Evolutionary conservation across 1,139 yeast genomes (phyloP).

Genomic region (Hansenula sp.): DNA sequence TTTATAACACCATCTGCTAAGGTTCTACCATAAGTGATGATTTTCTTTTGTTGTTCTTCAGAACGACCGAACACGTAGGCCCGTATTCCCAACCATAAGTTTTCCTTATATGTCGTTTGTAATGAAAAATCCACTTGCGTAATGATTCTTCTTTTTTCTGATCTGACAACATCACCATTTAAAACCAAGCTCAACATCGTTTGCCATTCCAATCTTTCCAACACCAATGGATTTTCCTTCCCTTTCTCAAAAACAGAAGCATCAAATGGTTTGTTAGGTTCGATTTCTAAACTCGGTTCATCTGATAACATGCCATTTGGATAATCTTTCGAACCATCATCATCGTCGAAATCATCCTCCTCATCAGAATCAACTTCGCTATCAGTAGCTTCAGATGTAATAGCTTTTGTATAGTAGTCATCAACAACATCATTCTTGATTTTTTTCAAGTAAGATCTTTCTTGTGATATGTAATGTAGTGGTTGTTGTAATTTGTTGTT

Average conservation of each 20-base stretch:
- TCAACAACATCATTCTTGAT: conserved; percentile 62
- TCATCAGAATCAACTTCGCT: conserved; percentile 25
- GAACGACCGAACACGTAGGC: conserved; percentile 83
- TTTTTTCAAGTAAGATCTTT: conserved; percentile 61
- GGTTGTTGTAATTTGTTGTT: conserved; percentile 13
- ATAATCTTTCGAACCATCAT: conserved; percentile 9
- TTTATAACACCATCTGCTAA: conserved; percentile 72
- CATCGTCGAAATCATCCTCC: conserved; percentile 20
- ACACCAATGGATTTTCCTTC: conserved; percentile 51
- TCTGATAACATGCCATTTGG: conserved; percentile 10
- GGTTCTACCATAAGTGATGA: conserved; percentile 69
- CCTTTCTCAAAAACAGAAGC: conserved; percentile 17
- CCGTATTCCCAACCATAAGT: conserved; percentile 66
- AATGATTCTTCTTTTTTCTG: conserved; percentile 83
- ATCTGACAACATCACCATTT: conserved; percentile 89
- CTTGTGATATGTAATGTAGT: conserved; percentile 45
- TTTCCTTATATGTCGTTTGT: conserved; percentile 65
- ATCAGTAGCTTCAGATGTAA: conserved; percentile 32
- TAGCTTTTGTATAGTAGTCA: conserved; percentile 68
- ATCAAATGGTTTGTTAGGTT: conserved; percentile 16
- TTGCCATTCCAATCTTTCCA: conserved; percentile 94
- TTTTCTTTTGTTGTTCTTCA: conserved; percentile 72
- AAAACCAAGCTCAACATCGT: conserved; percentile 86
- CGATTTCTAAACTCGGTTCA: conserved; percentile 23
- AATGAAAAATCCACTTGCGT: conserved; percentile 40